Evolutionary conservation across 768 basidiomycete species (phyloP).

Genomic region (Tulasnella sp.): DNA sequence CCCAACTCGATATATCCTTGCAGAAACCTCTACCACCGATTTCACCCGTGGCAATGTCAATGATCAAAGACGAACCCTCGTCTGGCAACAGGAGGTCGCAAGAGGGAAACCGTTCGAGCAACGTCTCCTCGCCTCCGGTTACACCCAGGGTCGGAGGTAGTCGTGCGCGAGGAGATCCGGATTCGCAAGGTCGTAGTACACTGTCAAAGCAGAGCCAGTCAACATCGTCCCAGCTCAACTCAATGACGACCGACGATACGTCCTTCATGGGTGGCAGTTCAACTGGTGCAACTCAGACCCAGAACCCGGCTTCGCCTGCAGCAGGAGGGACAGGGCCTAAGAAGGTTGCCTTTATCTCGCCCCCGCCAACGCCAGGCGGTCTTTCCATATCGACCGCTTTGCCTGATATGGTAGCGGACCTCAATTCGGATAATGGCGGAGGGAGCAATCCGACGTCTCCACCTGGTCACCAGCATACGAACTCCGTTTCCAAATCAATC

Average conservation of each 20-base stretch:
- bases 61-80: background rate
- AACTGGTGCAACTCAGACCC: conserved; percentile 13
- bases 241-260: conserved; percentile 23
- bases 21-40: conserved; percentile 19
- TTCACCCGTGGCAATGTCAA: background rate
- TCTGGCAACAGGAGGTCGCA: background rate
- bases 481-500: conserved; percentile 16
- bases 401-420: conserved; percentile 24
- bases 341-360: conserved; percentile 85
- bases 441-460: background rate
- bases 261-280: conserved; percentile 11
- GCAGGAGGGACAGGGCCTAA: conserved; percentile 43
- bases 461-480: conserved; percentile 12
- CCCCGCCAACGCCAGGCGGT: conserved; percentile 64
- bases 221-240: conserved; percentile 2
- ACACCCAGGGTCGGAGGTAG: conserved; percentile 11
- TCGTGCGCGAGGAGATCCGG: conserved; percentile 7
- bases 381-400: conserved; percentile 43
- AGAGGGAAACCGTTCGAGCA: conserved; percentile 8
- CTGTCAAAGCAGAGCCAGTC: conserved; percentile 26
- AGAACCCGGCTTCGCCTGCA: conserved; percentile 2
- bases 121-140: conserved; percentile 12
- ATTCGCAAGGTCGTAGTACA: conserved; percentile 24
- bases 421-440: conserved; percentile 20
- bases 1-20: conserved; percentile 23